Percentiles rank a stretch among this genome's conserved stretches.
phyloP scores from a whole-genome alignment of 768 basidiomycete species.

The Strobilomyces echinocephalus region DNA sequence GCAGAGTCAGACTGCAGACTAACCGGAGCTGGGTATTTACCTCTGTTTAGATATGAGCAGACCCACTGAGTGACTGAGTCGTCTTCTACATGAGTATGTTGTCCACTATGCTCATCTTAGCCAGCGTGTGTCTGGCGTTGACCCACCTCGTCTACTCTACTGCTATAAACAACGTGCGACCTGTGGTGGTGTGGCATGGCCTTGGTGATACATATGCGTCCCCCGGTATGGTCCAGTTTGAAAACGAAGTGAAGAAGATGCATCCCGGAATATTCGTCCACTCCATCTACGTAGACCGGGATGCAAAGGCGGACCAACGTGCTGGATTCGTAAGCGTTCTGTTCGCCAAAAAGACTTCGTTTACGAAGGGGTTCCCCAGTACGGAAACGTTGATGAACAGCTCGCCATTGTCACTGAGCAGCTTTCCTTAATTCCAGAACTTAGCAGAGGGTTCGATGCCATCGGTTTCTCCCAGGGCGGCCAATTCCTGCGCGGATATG shows the following conservation, averaged over 20 bases:
- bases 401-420: slow-evolving; percentile 61
- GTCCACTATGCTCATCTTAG: slow-evolving; percentile 10
- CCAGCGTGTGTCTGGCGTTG: slow-evolving; percentile 16
- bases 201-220: slow-evolving; percentile 78
- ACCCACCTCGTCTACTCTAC: slow-evolving; percentile 9
- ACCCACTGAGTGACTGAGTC: no score
- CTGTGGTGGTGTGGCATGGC: slow-evolving; percentile 77
- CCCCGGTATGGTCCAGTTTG: slow-evolving; percentile 67
- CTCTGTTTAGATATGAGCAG: background rate
- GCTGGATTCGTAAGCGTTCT: slow-evolving; percentile 66
- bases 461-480: slow-evolving; percentile 90
- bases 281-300: slow-evolving; percentile 61
- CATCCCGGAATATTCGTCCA: slow-evolving; percentile 78
- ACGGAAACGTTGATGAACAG: slow-evolving; percentile 73
- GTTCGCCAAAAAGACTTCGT: background rate
- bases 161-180: slow-evolving; percentile 32
- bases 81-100: no score
- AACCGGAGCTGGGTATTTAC: background rate
- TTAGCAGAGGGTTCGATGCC: slow-evolving; percentile 72
- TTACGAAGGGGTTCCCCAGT: slow-evolving; percentile 40
- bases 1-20: no score
- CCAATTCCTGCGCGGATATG: slow-evolving; percentile 83
- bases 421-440: slow-evolving; percentile 57
- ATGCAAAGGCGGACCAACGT: slow-evolving; percentile 55
- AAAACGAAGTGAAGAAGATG: slow-evolving; percentile 49